phyloP scores from a whole-genome alignment of 352 stramenopile genomes.

The Phytophthora brassicae region DNA sequence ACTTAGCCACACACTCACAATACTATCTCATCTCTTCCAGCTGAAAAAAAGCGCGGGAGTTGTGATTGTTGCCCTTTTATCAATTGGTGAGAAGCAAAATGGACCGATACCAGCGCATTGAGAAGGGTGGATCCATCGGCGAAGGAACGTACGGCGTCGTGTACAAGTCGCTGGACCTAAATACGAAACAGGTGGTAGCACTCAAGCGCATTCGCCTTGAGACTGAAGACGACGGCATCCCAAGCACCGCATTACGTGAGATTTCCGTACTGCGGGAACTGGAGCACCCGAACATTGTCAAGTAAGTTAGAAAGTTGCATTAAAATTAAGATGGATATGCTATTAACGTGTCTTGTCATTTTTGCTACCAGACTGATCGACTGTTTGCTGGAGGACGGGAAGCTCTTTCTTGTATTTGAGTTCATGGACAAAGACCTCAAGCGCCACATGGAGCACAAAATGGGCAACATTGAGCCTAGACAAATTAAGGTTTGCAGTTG shows the following conservation, averaged over 20 bases:
- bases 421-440: slow-evolving; percentile 99
- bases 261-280: slow-evolving; percentile 98
- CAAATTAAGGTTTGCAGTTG: slow-evolving; percentile 55
- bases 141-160: slow-evolving; percentile 97
- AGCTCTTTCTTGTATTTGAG: slow-evolving; percentile 99
- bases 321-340: too few relatives aligned
- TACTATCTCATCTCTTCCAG: slow-evolving; percentile 2
- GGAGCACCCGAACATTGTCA: slow-evolving; percentile 98
- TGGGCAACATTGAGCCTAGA: slow-evolving; percentile 55
- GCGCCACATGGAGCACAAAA: slow-evolving; percentile 92
- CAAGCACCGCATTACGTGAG: slow-evolving; percentile 97
- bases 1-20: neutral
- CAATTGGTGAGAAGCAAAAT: too few relatives aligned
- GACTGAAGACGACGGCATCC: slow-evolving; percentile 99
- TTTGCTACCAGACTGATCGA: slow-evolving; percentile 88
- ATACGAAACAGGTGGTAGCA: slow-evolving; percentile 91
- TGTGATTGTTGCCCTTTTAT: slow-evolving; percentile 2
- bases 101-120: slow-evolving; percentile 92
- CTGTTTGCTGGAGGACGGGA: slow-evolving; percentile 94
- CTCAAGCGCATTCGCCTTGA: slow-evolving; percentile 98
- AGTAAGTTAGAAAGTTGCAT: slow-evolving; percentile 36
- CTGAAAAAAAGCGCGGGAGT: slow-evolving; percentile 26
- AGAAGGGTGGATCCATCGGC: slow-evolving; percentile 92
- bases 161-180: slow-evolving; percentile 94
- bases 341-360: too few relatives aligned